These are phyloP conservation scores for Groenewaldozyma auringiensis DNA, from an alignment of 1,139 yeast species.

Conservation along the genomic window DNA sequence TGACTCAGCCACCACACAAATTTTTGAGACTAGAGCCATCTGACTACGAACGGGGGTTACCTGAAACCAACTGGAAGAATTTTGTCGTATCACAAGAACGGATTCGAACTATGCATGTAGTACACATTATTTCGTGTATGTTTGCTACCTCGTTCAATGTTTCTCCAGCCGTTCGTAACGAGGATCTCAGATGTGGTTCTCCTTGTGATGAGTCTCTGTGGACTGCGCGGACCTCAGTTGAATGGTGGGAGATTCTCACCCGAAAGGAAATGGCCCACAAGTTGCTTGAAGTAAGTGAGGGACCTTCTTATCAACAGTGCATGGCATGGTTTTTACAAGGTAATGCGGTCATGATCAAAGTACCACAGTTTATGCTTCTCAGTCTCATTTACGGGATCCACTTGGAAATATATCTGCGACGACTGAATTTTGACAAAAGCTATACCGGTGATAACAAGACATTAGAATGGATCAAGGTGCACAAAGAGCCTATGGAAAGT, in stretches of 20 bases:
- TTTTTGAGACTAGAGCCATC: conserved; percentile 31
- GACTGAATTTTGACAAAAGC: conserved; percentile 17
- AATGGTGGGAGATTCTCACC: conserved; percentile 45
- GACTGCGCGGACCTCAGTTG: conserved; percentile 48
- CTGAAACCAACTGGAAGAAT: conserved; percentile 58
- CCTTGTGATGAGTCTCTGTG: conserved; percentile 71
- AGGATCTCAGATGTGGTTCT: conserved; percentile 63
- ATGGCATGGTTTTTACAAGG: conserved; percentile 24
- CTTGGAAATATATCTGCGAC: conserved; percentile 48
- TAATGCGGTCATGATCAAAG: conserved; percentile 25
- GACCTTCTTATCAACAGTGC: conserved; percentile 23
- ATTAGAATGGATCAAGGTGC: conserved; percentile 19
- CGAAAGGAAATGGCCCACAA: conserved; percentile 24
- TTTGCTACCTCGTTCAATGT: conserved; percentile 64
- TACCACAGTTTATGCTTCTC: conserved; percentile 44
- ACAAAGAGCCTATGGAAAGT: conserved; percentile 22
- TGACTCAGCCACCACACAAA: conserved; percentile 50
- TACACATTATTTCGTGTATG: conserved; percentile 63
- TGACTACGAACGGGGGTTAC: conserved; percentile 30
- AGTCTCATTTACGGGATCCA: conserved; percentile 65
- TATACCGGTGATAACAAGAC: conserved; percentile 5
- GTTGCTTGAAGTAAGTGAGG: conserved; percentile 22
- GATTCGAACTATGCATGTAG: conserved; percentile 75
- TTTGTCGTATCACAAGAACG: conserved; percentile 77
- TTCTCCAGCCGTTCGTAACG: conserved; percentile 48